Evolutionary conservation across 352 stramenopile genomes (phyloP).

Genomic region (Globisporangium parvum): DNA sequence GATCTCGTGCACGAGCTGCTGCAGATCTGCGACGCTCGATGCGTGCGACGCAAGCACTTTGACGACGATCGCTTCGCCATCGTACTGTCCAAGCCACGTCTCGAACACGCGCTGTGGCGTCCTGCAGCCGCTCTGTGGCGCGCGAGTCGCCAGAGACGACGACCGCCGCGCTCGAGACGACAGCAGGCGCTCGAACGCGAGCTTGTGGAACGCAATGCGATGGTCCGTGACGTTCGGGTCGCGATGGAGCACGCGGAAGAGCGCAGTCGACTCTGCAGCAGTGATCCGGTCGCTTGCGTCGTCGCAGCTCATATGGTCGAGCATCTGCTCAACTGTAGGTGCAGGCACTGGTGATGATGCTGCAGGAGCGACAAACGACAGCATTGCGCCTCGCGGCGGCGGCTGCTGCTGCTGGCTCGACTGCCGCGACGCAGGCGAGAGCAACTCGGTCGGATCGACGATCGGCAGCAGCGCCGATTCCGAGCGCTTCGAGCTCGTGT

Average conservation of each 20-base stretch:
- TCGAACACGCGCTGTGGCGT: neutral
- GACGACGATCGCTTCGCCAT: constrained; percentile 34
- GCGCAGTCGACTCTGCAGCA: constrained; percentile 16
- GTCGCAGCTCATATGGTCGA: no score
- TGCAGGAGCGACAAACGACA: neutral
- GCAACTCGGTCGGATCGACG: constrained; percentile 2
- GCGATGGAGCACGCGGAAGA: constrained; percentile 22
- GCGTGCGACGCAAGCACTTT: constrained; percentile 16
- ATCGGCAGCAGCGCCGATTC: constrained; percentile 4
- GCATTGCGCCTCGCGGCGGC: neutral
- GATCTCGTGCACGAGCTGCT: constrained; percentile 35
- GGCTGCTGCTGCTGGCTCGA: neutral
- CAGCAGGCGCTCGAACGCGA: constrained; percentile 26
- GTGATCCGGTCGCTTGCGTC: neutral
- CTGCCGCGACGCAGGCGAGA: constrained; percentile 8
- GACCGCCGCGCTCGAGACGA: constrained; percentile 10
- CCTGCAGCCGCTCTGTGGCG: neutral
- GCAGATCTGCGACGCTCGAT: constrained; percentile 7
- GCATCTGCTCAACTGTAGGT: neutral
- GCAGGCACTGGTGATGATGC: neutral
- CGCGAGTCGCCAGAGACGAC: neutral
- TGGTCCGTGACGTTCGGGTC: constrained; percentile 21
- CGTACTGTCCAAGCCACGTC: constrained; percentile 31
- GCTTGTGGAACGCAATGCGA: constrained; percentile 32
- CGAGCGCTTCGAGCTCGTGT: neutral